Evolutionary conservation across 768 basidiomycete genomes (phyloP).

Genomic region (Mycena kentingensis): DNA sequence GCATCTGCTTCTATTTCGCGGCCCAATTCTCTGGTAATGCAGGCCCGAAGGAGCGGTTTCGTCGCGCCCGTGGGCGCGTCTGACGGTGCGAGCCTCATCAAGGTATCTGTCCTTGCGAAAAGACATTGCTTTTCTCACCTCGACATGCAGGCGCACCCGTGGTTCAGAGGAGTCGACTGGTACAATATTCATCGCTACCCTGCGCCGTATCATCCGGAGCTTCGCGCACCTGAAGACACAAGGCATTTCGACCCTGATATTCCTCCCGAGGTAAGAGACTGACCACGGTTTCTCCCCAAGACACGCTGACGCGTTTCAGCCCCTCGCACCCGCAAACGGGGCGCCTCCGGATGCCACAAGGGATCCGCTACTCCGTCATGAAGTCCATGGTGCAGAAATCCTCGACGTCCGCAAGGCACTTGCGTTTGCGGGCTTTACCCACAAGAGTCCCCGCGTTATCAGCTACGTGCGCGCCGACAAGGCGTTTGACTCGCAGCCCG

Average conservation of each 20-base stretch:
- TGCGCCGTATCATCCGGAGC: slow-evolving; percentile 89
- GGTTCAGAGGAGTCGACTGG: slow-evolving; percentile 93
- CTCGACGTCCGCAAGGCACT: slow-evolving; percentile 88
- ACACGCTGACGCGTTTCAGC: slow-evolving; percentile 51
- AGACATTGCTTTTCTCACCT: slow-evolving; percentile 14
- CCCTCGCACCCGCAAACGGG: slow-evolving; percentile 87
- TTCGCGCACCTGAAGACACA: slow-evolving; percentile 82
- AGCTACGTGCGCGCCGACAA: slow-evolving; percentile 76
- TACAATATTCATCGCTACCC: slow-evolving; percentile 77
- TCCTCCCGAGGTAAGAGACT: slow-evolving; percentile 75
- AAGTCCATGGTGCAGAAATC: slow-evolving; percentile 82
- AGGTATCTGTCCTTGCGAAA: slow-evolving; percentile 52
- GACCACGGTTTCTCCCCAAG: slow-evolving; percentile 32
- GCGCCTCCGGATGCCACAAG: slow-evolving; percentile 80
- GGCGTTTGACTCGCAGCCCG: slow-evolving; percentile 61
- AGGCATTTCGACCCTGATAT: slow-evolving; percentile 96
- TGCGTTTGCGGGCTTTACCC: slow-evolving; percentile 90
- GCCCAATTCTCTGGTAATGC: slow-evolving; percentile 76
- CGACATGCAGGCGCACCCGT: slow-evolving; percentile 64
- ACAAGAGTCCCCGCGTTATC: slow-evolving; percentile 82
- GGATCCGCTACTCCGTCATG: slow-evolving; percentile 86
- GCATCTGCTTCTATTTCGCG: slow-evolving; percentile 65
- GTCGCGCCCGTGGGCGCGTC: slow-evolving; percentile 47
- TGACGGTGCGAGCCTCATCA: slow-evolving; percentile 91
- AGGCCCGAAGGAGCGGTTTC: slow-evolving; percentile 76